A percentile compares a stretch with the other conserved stretches of the same genome.
These are phyloP conservation scores for Suillus fuscotomentosus DNA, from an alignment of 768 basidiomycete genomes.

Conservation along the genomic window DNA sequence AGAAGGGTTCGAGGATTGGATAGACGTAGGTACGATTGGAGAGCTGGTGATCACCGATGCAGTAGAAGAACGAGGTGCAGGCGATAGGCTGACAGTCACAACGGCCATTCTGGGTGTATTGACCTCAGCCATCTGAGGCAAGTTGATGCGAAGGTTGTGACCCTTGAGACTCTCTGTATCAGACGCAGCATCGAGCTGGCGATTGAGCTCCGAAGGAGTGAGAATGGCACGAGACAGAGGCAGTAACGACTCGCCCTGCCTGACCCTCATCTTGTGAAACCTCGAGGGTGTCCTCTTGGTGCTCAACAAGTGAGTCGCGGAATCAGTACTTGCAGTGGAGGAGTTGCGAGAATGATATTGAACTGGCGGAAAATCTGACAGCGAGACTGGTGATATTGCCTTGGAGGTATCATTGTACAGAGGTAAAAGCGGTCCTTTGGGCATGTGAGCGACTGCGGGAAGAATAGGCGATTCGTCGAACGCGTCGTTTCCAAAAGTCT, in stretches of 20 bases:
- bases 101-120: slow-evolving; percentile 1
- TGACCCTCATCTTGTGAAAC: slow-evolving; percentile 6
- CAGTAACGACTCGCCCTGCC: neutral
- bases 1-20: neutral
- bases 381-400: neutral
- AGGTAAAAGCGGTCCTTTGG: slow-evolving; percentile 2
- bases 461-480: slow-evolving; percentile 20
- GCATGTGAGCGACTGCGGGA: slow-evolving; percentile 7
- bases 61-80: slow-evolving; percentile 6
- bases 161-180: slow-evolving; percentile 11
- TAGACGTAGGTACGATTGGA: neutral
- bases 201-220: slow-evolving; percentile 11
- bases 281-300: slow-evolving; percentile 11
- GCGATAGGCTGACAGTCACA: slow-evolving; percentile 2
- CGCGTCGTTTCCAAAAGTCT: slow-evolving; percentile 24
- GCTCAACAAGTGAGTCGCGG: slow-evolving; percentile 12
- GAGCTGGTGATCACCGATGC: neutral
- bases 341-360: slow-evolving; percentile 11
- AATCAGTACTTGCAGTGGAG: slow-evolving; percentile 19
- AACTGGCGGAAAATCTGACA: slow-evolving; percentile 3
- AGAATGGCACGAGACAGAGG: neutral
- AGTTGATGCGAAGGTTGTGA: slow-evolving; percentile 7
- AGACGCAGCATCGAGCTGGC: slow-evolving; percentile 10
- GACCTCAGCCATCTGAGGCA: neutral
- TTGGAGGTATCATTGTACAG: neutral